phyloP scores from a whole-genome alignment of 345 rosid species.

The Eucalyptus guilfoylei region DNA sequence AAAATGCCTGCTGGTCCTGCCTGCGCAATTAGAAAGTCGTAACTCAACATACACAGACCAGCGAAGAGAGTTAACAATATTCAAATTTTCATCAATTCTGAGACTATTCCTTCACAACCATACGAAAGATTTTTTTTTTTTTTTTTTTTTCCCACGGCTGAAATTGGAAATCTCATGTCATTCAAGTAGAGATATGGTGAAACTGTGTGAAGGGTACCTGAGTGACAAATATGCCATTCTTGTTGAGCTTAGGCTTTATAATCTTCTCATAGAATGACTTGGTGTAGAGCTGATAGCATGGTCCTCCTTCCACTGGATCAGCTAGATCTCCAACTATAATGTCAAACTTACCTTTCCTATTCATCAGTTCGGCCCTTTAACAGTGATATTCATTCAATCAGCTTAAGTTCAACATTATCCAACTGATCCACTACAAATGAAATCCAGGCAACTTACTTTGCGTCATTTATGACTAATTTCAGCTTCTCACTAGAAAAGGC shows the following conservation, averaged over 20 bases:
- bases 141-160: not conserved
- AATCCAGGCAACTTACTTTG: constrained; percentile 41
- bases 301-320: constrained; percentile 97
- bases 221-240: constrained; percentile 80
- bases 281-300: constrained; percentile 96
- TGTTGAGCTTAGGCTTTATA: constrained; percentile 71
- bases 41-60: not conserved
- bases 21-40: constrained; percentile 2
- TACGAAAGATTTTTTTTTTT: not conserved
- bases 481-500: constrained; percentile 75
- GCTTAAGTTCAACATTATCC: not conserved
- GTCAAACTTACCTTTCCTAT: constrained; percentile 65
- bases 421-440: not conserved
- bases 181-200: not conserved
- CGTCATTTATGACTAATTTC: constrained; percentile 68
- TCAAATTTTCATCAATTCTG: not conserved
- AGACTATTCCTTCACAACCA: not conserved
- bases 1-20: constrained; percentile 98
- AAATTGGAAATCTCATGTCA: not conserved
- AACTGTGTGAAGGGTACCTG: constrained; percentile 31
- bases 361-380: constrained; percentile 71
- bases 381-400: not conserved
- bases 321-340: constrained; percentile 94
- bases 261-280: constrained; percentile 72
- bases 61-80: not conserved